These are phyloP conservation scores for Saccharomycopsis hybrid DNA, from an alignment of 1,139 yeast species.

Conservation along the genomic window DNA sequence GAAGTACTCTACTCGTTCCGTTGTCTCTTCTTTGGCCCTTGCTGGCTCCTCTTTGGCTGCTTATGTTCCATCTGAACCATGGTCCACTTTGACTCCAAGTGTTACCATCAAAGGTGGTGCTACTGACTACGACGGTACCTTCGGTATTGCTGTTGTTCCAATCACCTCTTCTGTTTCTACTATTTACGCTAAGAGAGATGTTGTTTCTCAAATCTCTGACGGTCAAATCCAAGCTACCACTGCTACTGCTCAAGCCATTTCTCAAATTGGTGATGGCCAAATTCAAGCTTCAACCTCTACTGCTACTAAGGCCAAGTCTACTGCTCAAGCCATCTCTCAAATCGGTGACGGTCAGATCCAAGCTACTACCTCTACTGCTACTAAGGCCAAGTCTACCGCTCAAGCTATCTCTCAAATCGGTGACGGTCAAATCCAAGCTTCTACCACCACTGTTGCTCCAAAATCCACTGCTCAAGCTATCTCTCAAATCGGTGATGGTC, in stretches of 20 bases:
- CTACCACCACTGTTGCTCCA: slow-evolving; percentile 32
- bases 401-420: slow-evolving; percentile 44
- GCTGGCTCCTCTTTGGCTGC: slow-evolving; percentile 53
- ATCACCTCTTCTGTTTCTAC: slow-evolving; percentile 33
- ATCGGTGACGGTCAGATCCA: slow-evolving; percentile 27
- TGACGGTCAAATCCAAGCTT: slow-evolving; percentile 56
- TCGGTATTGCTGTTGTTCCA: slow-evolving; percentile 67
- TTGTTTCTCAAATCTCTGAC: slow-evolving; percentile 34
- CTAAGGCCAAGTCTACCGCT: slow-evolving; percentile 35
- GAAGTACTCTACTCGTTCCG: slow-evolving; percentile 27
- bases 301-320: slow-evolving; percentile 21
- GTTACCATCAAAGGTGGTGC: slow-evolving; percentile 51
- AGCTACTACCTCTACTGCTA: slow-evolving; percentile 23
- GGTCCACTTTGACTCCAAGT: slow-evolving; percentile 65
- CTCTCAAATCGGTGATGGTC: slow-evolving; percentile 38
- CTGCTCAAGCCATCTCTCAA: slow-evolving; percentile 26
- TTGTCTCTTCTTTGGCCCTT: slow-evolving; percentile 33
- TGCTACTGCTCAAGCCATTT: slow-evolving; percentile 41
- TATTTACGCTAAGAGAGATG: slow-evolving; percentile 37
- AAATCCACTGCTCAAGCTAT: slow-evolving; percentile 24
- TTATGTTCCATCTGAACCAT: slow-evolving; percentile 62
- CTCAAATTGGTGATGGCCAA: slow-evolving; percentile 54
- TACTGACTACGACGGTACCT: slow-evolving; percentile 52
- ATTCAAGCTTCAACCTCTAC: slow-evolving; percentile 44
- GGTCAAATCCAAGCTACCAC: slow-evolving; percentile 44